Conservation (phyloP, 768 basidiomycete species). For the Termitomyces sp. region DNA sequence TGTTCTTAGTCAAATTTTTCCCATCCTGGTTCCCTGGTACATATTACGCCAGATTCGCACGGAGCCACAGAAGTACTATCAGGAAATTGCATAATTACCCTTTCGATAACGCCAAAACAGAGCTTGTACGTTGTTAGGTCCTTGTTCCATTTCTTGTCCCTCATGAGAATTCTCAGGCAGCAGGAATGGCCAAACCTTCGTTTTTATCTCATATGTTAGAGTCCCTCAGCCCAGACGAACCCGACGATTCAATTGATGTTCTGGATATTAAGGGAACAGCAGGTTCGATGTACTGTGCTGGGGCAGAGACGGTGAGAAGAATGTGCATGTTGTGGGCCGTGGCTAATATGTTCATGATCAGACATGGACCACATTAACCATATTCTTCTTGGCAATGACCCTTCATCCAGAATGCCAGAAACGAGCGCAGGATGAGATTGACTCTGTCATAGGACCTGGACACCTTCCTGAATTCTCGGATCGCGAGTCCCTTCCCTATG, state of each 20-base stretch:
- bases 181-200: constrained; percentile 20
- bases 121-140: constrained; percentile 24
- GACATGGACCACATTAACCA: constrained; percentile 27
- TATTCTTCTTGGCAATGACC: constrained; percentile 19
- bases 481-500: constrained; percentile 2
- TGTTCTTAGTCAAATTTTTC: constrained; percentile 22
- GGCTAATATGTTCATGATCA: constrained; percentile 2
- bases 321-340: not conserved
- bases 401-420: constrained; percentile 4
- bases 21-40: constrained; percentile 32
- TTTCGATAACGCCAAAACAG: constrained; percentile 24
- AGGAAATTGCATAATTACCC: constrained; percentile 27
- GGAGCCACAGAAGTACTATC: constrained; percentile 1
- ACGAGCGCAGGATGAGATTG: constrained; percentile 3
- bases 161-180: constrained; percentile 9
- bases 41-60: constrained; percentile 17
- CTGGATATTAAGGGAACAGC: constrained; percentile 19
- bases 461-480: constrained; percentile 1
- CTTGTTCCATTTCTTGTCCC: not conserved
- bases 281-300: constrained; percentile 23
- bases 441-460: not conserved
- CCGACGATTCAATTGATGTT: not conserved
- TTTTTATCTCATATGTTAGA: constrained; percentile 19
- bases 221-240: constrained; percentile 3
- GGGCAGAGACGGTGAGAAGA: constrained; percentile 34